Conservation (phyloP, 257 asterid genomes). For the Nicotiana obtusifolia region DNA sequence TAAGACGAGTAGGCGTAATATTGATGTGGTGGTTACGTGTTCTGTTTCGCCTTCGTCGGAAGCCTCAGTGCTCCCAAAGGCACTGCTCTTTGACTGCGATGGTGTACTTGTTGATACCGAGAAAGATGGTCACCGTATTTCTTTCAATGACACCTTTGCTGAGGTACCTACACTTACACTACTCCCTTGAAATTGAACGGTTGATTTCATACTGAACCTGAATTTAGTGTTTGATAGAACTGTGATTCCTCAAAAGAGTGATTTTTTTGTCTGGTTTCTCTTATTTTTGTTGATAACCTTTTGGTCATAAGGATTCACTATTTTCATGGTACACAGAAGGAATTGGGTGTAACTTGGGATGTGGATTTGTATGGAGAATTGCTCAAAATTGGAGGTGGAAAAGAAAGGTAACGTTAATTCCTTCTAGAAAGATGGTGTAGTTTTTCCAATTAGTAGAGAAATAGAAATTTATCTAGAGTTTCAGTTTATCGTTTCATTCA, state of each 20-base stretch:
- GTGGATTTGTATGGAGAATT: constrained; percentile 90
- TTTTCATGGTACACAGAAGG: constrained; percentile 43
- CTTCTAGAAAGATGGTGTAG: not conserved
- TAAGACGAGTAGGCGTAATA: not conserved
- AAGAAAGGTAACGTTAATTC: constrained; percentile 59
- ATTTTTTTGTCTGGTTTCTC: not conserved
- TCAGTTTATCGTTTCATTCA: not conserved
- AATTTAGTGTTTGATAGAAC: not conserved
- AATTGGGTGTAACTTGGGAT: constrained; percentile 91
- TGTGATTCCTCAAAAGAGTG: not conserved
- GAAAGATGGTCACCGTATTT: constrained; percentile 96
- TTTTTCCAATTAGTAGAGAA: not conserved
- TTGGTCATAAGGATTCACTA: not conserved
- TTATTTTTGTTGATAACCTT: not conserved
- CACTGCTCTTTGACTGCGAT: constrained; percentile 91
- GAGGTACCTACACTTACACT: constrained; percentile 34
- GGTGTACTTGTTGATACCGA: constrained; percentile 97
- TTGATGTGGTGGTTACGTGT: constrained; percentile 16
- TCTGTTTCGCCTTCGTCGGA: constrained; percentile 35
- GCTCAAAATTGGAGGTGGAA: constrained; percentile 97
- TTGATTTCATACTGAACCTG: not conserved
- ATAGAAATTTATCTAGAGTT: not conserved
- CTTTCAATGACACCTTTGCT: constrained; percentile 89
- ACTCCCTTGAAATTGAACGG: not conserved
- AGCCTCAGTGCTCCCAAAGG: constrained; percentile 44